Evolutionary conservation across 305 asterid genomes (phyloP), one percentile per base, ranked within the genome.

Genomic region (Fraxinus platypoda): DNA sequence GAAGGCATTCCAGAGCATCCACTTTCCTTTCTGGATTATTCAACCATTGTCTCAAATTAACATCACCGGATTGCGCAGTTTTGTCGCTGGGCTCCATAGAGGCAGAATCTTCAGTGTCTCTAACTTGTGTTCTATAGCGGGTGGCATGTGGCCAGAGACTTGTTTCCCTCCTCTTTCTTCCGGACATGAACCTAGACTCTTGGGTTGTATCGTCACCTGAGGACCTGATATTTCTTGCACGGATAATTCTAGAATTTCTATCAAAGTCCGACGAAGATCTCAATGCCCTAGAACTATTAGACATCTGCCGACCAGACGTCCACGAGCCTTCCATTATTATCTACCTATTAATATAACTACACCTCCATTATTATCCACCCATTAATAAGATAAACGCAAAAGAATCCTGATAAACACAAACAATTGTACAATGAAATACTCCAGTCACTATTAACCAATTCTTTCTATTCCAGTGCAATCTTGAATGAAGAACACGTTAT

Each of bases 41-140:
- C 90, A 96, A 84, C 99, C 98, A 96, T 86, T 94, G 97, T 79
- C 99, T 89, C 87, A 96, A 84, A 80, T 98, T 96, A 73, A 91
- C 90, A 59, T 93, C 98, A 76, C 83, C 86, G 81, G 85, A 88
- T 78, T 91, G 89, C 33, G 71, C 81, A 23, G 80, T 30, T 19
- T 49, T 49, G 21, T 49, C 6, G 8, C 70, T 72, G 25, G 19
- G 79, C 85, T 52, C 88, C 68, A 82, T 88, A 17, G 83, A 89
- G n/a, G 84, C 35, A 2, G 37, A 30, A 52, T 52, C 64, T 52
- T 52, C 64, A 52, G 64, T 0, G 23, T 49, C 88, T 62, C 84
- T 86, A 54, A 74, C 76, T 23, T 83, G 89, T 78, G 83, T 33
- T 80, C 87, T 87, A 33, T 38, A 79, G 77, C 75, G 89, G 75